A percentile compares a stretch with the other conserved stretches of the same genome.
These are phyloP conservation scores for Sungouiozyma ichnusensis DNA, from an alignment of 805 yeast species.

Conservation along the genomic window DNA sequence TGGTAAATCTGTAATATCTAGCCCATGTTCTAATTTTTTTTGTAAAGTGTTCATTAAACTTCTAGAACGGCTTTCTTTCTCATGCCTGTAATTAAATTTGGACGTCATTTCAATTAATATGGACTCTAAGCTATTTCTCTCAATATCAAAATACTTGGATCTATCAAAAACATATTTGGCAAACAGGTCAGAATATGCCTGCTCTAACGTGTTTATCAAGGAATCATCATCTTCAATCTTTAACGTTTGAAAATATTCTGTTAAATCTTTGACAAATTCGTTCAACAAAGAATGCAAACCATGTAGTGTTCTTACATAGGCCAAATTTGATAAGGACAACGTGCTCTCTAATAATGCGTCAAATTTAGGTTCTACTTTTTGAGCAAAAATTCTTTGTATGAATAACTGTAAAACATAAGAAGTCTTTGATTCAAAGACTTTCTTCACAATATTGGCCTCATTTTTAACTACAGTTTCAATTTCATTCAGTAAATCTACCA, in stretches of 20 bases:
- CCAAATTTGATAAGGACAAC: conserved; percentile 49
- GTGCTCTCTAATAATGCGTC: conserved; percentile 54
- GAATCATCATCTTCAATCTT: conserved; percentile 24
- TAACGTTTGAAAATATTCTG: conserved; percentile 38
- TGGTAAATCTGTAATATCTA: conserved; percentile 1
- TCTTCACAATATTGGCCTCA: conserved; percentile 63
- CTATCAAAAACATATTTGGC: conserved; percentile 55
- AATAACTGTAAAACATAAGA: conserved; percentile 55
- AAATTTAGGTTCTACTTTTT: conserved; percentile 48
- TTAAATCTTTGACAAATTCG: conserved; percentile 52
- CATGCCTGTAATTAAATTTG: conserved; percentile 25
- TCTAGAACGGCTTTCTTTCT: conserved; percentile 22
- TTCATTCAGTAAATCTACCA: conserved; percentile 45
- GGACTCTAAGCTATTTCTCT: conserved; percentile 52
- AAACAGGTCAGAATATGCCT: conserved; percentile 62
- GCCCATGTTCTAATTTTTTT: conserved; percentile 15
- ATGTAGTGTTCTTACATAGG: conserved; percentile 69
- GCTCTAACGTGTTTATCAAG: conserved; percentile 45
- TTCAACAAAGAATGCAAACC: conserved; percentile 49
- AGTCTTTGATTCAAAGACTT: conserved; percentile 63
- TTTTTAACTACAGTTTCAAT: conserved; percentile 49
- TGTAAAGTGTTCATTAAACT: conserved; percentile 23
- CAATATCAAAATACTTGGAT: conserved; percentile 53
- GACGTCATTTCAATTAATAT: conserved; percentile 27
- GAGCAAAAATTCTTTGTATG: conserved; percentile 66